These are phyloP conservation scores for Taiwanofungus camphoratus DNA, from an alignment of 1,284 basidiomycete genomes.

Conservation along the genomic window DNA sequence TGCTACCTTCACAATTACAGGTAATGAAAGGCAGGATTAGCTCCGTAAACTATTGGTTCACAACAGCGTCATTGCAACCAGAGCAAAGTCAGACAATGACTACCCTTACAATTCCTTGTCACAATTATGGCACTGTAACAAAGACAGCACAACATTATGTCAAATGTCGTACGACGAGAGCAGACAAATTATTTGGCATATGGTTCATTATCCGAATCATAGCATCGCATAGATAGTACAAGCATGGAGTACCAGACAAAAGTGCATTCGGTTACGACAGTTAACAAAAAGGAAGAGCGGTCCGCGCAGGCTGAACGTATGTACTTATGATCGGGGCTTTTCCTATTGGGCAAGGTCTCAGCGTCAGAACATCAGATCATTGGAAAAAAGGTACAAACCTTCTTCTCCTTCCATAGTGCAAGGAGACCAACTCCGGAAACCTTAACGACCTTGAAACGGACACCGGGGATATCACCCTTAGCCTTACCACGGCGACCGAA, in stretches of 20 bases:
- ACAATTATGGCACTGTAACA: too few relatives aligned
- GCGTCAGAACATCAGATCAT: constrained; percentile 5
- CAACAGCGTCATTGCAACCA: too few relatives aligned
- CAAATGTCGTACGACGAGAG: too few relatives aligned
- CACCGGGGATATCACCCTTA: constrained; percentile 95
- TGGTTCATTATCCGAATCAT: constrained; percentile 34
- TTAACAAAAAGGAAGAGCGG: constrained; percentile 9
- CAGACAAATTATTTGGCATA: too few relatives aligned
- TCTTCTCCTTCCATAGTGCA: constrained; percentile 98
- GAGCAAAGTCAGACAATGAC: too few relatives aligned
- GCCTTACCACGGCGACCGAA: constrained; percentile 99
- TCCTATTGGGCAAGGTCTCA: constrained; percentile 56
- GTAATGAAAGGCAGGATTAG: too few relatives aligned
- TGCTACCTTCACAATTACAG: too few relatives aligned
- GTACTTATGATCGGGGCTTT: constrained; percentile 81
- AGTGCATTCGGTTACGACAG: constrained; percentile 14
- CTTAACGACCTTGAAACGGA: constrained; percentile 99
- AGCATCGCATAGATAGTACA: constrained; percentile 29
- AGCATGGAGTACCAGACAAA: constrained; percentile 12
- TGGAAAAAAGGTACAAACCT: constrained; percentile 48
- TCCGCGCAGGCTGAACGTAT: too few relatives aligned
- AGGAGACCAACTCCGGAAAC: constrained; percentile 98
- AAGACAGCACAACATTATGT: too few relatives aligned
- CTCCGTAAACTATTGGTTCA: too few relatives aligned
- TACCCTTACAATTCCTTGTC: too few relatives aligned